Conservation (phyloP, 2,329 filamentous ascomycete genomes). For the Penicillium oxalicum region DNA sequence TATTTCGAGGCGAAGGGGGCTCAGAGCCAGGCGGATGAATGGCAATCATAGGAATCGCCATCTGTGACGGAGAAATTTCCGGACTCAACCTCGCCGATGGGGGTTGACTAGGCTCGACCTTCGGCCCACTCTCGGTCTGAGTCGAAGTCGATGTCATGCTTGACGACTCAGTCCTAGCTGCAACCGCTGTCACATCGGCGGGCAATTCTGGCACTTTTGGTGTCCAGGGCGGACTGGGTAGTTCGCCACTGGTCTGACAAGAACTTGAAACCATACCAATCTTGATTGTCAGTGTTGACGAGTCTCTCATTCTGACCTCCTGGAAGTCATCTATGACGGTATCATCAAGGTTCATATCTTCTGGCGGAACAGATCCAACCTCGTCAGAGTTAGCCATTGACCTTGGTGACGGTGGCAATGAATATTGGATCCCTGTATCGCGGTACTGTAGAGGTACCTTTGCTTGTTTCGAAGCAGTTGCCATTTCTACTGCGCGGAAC, state of each 20-base stretch:
- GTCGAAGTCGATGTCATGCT: slow-evolving; percentile 27
- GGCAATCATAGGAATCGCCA: slow-evolving; percentile 75
- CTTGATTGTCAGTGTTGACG: slow-evolving; percentile 26
- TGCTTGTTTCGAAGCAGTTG: slow-evolving; percentile 48
- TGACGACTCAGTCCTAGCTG: slow-evolving; percentile 6
- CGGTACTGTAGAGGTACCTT: slow-evolving; percentile 52
- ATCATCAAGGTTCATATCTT: slow-evolving; percentile 3
- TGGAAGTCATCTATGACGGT: not conserved
- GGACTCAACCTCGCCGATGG: slow-evolving; percentile 11
- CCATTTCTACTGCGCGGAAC: slow-evolving; percentile 23
- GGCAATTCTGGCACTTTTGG: slow-evolving; percentile 25
- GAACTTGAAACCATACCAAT: slow-evolving; percentile 38
- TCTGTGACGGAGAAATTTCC: slow-evolving; percentile 12
- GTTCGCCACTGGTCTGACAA: slow-evolving; percentile 39
- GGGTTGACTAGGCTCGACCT: slow-evolving; percentile 9
- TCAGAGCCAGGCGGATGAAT: slow-evolving; percentile 83
- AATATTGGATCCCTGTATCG: slow-evolving; percentile 75
- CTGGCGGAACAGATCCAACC: slow-evolving; percentile 20
- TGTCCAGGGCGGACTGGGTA: slow-evolving; percentile 32
- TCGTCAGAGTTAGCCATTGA: slow-evolving; percentile 15
- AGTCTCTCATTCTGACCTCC: slow-evolving; percentile 20
- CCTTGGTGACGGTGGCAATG: slow-evolving; percentile 68
- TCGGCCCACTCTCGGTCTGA: slow-evolving; percentile 30
- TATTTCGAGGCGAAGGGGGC: slow-evolving; percentile 70
- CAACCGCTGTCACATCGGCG: slow-evolving; percentile 2